Conservation (phyloP, 176 grass and related monocot genomes). For the Miscanthus lutarioriparius region DNA sequence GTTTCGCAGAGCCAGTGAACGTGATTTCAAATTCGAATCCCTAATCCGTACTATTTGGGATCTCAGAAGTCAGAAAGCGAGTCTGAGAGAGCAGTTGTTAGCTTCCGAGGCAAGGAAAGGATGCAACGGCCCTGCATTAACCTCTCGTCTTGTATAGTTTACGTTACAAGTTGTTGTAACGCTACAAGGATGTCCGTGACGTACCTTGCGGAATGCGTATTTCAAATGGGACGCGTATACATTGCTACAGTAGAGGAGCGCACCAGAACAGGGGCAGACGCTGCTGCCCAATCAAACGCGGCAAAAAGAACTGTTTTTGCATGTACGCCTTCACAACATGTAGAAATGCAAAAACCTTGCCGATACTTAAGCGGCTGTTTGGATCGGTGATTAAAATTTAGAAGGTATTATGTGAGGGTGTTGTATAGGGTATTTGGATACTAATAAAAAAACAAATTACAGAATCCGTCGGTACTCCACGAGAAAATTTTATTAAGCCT, state of each 20-base stretch:
- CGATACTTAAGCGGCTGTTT: too few relatives aligned
- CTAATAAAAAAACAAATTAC: too few relatives aligned
- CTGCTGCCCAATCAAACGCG: not conserved
- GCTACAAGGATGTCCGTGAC: not conserved
- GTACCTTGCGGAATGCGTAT: not conserved
- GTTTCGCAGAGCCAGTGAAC: not conserved
- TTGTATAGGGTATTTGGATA: too few relatives aligned
- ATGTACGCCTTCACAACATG: too few relatives aligned
- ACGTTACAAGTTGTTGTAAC: not conserved
- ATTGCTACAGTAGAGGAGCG: not conserved
- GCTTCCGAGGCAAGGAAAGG: not conserved
- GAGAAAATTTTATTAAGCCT: too few relatives aligned
- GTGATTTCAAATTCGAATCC: conserved; percentile 21
- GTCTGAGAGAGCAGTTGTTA: not conserved
- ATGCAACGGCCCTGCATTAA: not conserved
- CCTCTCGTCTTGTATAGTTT: not conserved
- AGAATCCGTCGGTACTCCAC: too few relatives aligned
- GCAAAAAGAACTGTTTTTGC: too few relatives aligned
- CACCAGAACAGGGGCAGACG: too few relatives aligned
- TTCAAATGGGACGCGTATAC: too few relatives aligned
- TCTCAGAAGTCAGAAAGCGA: not conserved
- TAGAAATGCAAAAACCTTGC: not conserved
- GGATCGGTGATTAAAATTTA: too few relatives aligned
- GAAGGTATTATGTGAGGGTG: too few relatives aligned
- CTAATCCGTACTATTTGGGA: too few relatives aligned